phyloP scores from a whole-genome alignment of 2,329 filamentous ascomycete species.

The Lachnellula arida region DNA sequence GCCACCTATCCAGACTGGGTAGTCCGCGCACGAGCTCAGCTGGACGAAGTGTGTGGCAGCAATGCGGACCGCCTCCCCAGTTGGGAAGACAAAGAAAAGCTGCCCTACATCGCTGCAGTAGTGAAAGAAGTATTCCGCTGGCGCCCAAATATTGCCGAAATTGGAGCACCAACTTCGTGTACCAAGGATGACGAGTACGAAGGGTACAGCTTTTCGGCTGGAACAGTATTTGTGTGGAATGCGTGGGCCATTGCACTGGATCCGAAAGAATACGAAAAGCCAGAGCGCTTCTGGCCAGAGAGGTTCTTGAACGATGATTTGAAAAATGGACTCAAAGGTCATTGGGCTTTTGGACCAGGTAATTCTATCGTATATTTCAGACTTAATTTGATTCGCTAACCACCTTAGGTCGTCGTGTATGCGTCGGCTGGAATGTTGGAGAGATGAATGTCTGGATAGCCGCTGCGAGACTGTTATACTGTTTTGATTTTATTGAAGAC shows the following conservation, averaged over 20 bases:
- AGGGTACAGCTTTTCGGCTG: slow-evolving; percentile 44
- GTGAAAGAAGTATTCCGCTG: slow-evolving; percentile 43
- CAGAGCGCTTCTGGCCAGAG: slow-evolving; percentile 42
- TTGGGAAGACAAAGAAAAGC: slow-evolving; percentile 38
- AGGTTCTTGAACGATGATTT: slow-evolving; percentile 41
- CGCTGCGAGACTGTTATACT: slow-evolving; percentile 23
- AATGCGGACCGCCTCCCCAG: slow-evolving; percentile 39
- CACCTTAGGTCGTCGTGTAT: slow-evolving; percentile 25
- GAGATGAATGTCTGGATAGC: slow-evolving; percentile 31
- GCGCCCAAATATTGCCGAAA: slow-evolving; percentile 38
- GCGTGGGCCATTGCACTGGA: slow-evolving; percentile 38
- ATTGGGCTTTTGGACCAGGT: slow-evolving; percentile 34
- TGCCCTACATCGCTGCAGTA: slow-evolving; percentile 42
- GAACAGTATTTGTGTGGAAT: slow-evolving; percentile 37
- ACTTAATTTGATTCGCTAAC: background rate
- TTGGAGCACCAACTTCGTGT: slow-evolving; percentile 49
- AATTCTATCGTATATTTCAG: background rate
- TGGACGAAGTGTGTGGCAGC: slow-evolving; percentile 40
- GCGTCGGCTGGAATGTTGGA: slow-evolving; percentile 32
- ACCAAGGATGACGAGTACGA: slow-evolving; percentile 50
- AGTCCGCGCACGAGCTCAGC: slow-evolving; percentile 36
- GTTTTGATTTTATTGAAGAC: slow-evolving; percentile 11
- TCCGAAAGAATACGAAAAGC: slow-evolving; percentile 42
- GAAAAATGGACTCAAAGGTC: slow-evolving; percentile 29
- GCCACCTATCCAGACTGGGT: slow-evolving; percentile 17